These are phyloP conservation scores for Dujonia santamariae DNA, from an alignment of 1,139 yeast species.

Conservation along the genomic window DNA sequence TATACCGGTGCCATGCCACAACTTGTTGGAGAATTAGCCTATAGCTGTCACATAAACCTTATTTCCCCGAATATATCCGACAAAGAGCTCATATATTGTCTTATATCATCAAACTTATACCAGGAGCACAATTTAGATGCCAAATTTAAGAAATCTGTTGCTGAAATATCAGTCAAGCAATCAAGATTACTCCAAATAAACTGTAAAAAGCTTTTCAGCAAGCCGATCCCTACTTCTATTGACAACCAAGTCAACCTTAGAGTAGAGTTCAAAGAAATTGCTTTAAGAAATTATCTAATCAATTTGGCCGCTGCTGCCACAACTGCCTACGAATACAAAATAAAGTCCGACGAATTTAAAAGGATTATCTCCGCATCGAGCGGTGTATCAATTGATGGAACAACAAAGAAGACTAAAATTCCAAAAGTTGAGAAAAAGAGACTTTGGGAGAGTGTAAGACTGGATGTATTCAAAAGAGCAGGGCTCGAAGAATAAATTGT, in stretches of 20 bases:
- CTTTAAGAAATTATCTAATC: constrained; percentile 47
- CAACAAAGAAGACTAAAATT: constrained; percentile 31
- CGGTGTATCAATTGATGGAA: constrained; percentile 15
- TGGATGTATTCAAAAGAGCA: constrained; percentile 48
- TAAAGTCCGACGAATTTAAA: constrained; percentile 34
- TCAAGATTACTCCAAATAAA: constrained; percentile 43
- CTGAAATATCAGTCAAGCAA: constrained; percentile 50
- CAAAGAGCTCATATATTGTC: constrained; percentile 40
- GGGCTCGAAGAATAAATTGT: constrained; percentile 30
- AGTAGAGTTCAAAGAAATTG: constrained; percentile 44
- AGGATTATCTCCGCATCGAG: constrained; percentile 14
- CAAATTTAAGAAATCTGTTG: constrained; percentile 46
- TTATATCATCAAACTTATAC: constrained; percentile 42
- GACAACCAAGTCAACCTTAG: constrained; percentile 30
- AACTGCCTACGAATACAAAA: constrained; percentile 49
- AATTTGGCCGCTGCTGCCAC: constrained; percentile 57
- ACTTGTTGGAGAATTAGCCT: constrained; percentile 44
- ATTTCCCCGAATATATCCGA: constrained; percentile 44
- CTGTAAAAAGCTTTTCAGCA: constrained; percentile 18
- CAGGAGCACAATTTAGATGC: constrained; percentile 47
- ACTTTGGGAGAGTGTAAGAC: constrained; percentile 50
- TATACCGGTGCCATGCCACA: constrained; percentile 38
- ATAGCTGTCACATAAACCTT: constrained; percentile 36
- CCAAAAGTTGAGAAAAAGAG: constrained; percentile 41
- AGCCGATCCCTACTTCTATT: constrained; percentile 25